A percentile compares a stretch with the other conserved stretches of the same genome.
phyloP scores from a whole-genome alignment of 352 stramenopile genomes.

The Phytophthora litchii region DNA sequence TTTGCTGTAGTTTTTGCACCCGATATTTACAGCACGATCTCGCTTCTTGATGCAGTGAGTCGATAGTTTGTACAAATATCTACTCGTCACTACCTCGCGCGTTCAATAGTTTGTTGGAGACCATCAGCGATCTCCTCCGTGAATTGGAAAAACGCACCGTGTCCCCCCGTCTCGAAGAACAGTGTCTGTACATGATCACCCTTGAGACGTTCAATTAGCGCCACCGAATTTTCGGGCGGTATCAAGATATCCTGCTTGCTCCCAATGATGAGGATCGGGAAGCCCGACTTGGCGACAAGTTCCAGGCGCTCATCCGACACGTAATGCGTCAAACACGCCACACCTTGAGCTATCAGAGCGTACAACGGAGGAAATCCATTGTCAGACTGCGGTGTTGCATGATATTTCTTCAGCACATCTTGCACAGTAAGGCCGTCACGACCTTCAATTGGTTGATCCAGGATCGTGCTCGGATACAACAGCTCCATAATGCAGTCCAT shows the following conservation, averaged over 20 bases:
- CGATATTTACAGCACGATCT: neutral
- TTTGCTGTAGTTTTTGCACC: neutral
- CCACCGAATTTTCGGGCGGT: conserved; percentile 38
- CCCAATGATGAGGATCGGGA: conserved; percentile 58
- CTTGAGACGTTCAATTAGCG: conserved; percentile 34
- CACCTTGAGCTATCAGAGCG: conserved; percentile 47
- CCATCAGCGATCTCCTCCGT: conserved; percentile 40
- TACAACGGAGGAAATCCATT: conserved; percentile 29
- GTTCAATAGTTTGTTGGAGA: conserved; percentile 36
- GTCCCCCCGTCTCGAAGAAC: conserved; percentile 42
- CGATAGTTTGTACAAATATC: neutral
- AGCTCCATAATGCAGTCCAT: conserved; percentile 37
- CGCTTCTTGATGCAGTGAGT: conserved; percentile 6
- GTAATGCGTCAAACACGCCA: conserved; percentile 58
- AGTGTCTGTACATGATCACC: conserved; percentile 35
- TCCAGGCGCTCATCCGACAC: conserved; percentile 55
- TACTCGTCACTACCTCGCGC: conserved; percentile 27
- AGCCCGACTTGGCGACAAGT: conserved; percentile 41
- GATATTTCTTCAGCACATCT: conserved; percentile 40
- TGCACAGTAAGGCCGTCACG: conserved; percentile 37
- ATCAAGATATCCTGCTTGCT: conserved; percentile 56
- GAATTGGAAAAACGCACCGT: conserved; percentile 43
- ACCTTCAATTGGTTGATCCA: conserved; percentile 30
- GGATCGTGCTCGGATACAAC: conserved; percentile 34
- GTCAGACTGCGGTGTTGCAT: conserved; percentile 32